Base-by-base conservation (phyloP, 106 monocot species). In the Ottelia alismoides region DNA sequence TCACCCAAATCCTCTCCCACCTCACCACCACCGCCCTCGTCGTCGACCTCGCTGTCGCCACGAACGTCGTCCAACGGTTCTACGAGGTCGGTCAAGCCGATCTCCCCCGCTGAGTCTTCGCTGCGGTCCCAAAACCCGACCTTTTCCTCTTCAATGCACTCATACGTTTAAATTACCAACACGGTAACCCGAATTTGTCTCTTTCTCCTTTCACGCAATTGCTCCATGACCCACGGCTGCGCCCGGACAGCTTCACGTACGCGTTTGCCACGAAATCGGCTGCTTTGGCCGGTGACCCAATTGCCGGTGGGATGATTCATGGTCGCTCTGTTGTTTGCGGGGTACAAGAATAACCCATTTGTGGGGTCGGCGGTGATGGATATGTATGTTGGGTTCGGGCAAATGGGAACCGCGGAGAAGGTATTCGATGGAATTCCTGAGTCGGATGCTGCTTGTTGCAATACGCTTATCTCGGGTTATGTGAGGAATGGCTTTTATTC, bases 101-200 rank as follows among this genome's bases (percentile, higher is more conserved):
- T 64, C 58, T 61, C 69, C 50, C 67, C 27, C 66, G 55, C 60
- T 63, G 32, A 52, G 71, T 90, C 63, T 75, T 79, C 74, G 28
- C 49, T 47, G 31, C 76, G 58, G 23, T 75, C 67, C 70, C 80
- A 2, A 30, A 20, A 21, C 79, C 79, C 45, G 73, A 80, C 66
- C 60, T 72, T 46, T 81, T 91, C 70, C 78, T 84, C 62, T 56
- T 67, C 75, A 79, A 79, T 57, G 71, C 65, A 51, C 75, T 81
- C 51, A 53, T 83, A 55, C 82, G 78, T 31, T 73, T 65, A 62
- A 31, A 31, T 28, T 65, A 68, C 45, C 28, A 57, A 28, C 14
- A 40, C 65, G 22, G 35, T 55, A 5, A 45, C 26, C 60, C 51
- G 22, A 28, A 48, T 53, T 25, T 18, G 43, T 12, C 67, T 32